These are phyloP conservation scores for Leccinum olivaceopallidum DNA, from an alignment of 768 basidiomycete species.

Conservation along the genomic window DNA sequence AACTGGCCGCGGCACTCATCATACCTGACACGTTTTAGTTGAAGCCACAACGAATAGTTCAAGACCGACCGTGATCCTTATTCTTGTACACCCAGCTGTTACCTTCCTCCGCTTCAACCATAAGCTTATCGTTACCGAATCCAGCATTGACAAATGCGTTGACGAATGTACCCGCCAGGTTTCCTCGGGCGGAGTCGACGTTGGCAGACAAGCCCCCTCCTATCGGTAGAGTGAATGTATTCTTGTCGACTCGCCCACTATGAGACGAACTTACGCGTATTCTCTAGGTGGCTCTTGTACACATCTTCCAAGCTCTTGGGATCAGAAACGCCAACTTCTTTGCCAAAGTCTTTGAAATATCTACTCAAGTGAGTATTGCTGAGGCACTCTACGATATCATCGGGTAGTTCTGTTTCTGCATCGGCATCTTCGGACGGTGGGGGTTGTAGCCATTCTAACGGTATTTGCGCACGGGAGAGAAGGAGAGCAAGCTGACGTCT, in stretches of 20 bases:
- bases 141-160: conserved; percentile 99
- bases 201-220: conserved; percentile 69
- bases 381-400: conserved; percentile 83
- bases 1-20: conserved; percentile 94
- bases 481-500: conserved; percentile 93
- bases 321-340: conserved; percentile 87
- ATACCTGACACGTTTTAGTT: conserved; percentile 56
- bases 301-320: conserved; percentile 94
- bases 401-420: conserved; percentile 66
- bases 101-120: conserved; percentile 96
- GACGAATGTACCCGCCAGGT: conserved; percentile 95
- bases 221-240: conserved; percentile 25
- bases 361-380: conserved; percentile 82
- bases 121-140: conserved; percentile 97
- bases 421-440: conserved; percentile 49
- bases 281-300: conserved; percentile 95
- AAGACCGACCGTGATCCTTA: conserved; percentile 84
- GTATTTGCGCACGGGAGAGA: conserved; percentile 89
- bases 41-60: not conserved
- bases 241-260: not conserved
- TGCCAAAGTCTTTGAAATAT: conserved; percentile 89
- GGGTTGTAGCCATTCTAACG: conserved; percentile 83
- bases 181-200: conserved; percentile 92
- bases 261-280: conserved; percentile 58
- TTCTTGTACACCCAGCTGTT: conserved; percentile 99